phyloP scores from a whole-genome alignment of 352 stramenopile species.

The Globisporangium echinulatum region DNA sequence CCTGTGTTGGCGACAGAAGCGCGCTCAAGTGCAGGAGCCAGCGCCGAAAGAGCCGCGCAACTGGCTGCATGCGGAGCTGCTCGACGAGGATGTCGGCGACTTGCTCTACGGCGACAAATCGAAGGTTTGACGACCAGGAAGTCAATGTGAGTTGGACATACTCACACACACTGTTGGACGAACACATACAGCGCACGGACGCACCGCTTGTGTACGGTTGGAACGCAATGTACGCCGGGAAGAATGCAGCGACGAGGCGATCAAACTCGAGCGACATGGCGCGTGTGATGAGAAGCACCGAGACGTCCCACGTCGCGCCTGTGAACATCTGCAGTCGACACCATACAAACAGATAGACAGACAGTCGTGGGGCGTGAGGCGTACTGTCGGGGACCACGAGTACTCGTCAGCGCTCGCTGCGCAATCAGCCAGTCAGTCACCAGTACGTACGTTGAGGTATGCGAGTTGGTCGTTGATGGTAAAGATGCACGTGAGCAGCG shows the following conservation, averaged over 20 bases:
- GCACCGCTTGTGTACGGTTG: slow-evolving; percentile 49
- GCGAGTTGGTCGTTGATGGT: slow-evolving; percentile 64
- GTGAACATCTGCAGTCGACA: slow-evolving; percentile 33
- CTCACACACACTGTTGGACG: too few relatives aligned
- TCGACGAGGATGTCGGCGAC: slow-evolving; percentile 53
- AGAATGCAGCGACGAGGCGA: slow-evolving; percentile 39
- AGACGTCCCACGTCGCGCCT: slow-evolving; percentile 39
- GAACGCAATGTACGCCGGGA: slow-evolving; percentile 50
- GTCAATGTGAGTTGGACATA: too few relatives aligned
- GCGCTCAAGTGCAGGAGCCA: slow-evolving; percentile 48
- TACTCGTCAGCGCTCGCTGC: too few relatives aligned
- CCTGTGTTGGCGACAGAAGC: slow-evolving; percentile 36
- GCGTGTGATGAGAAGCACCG: slow-evolving; percentile 57
- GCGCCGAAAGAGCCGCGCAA: slow-evolving; percentile 35
- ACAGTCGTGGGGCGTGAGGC: too few relatives aligned
- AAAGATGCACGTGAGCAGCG: slow-evolving; percentile 58
- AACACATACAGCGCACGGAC: too few relatives aligned
- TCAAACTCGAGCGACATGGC: slow-evolving; percentile 67
- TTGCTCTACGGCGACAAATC: slow-evolving; percentile 22
- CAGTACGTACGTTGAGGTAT: slow-evolving; percentile 36
- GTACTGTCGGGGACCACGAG: too few relatives aligned
- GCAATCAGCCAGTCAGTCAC: slow-evolving; percentile 3
- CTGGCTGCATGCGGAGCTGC: slow-evolving; percentile 35
- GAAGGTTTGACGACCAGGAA: not conserved
- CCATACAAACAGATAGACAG: too few relatives aligned